A percentile compares a stretch with the other conserved stretches of the same genome.
These are phyloP conservation scores for Dendrocalamus sinicus DNA, from an alignment of 176 grass and related monocot species.

Conservation along the genomic window DNA sequence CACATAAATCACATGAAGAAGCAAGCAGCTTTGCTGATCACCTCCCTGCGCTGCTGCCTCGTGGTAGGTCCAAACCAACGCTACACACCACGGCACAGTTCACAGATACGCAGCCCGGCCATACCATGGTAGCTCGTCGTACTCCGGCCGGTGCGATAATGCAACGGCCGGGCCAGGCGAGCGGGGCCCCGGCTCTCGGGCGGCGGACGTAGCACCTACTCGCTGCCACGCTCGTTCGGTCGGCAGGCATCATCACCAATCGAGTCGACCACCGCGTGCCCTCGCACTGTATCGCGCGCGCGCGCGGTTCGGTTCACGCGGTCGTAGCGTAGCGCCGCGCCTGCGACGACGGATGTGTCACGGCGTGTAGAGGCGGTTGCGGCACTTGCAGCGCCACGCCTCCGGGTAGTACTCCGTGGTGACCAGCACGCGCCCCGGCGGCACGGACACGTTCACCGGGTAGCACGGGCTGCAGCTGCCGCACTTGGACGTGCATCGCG, in stretches of 20 bases:
- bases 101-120: neutral
- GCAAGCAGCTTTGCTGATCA: conserved; percentile 32
- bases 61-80: conserved; percentile 30
- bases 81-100: conserved; percentile 28
- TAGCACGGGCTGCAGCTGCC: conserved; percentile 75
- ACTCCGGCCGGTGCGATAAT: neutral
- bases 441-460: conserved; percentile 80
- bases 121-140: conserved; percentile 2
- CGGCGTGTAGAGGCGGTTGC: conserved; percentile 80
- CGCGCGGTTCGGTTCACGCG: neutral
- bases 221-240: neutral
- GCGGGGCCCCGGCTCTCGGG: neutral
- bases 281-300: too few species aligned
- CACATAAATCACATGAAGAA: conserved; percentile 22
- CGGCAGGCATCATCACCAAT: neutral
- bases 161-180: neutral
- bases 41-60: conserved; percentile 25
- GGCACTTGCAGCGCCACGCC: conserved; percentile 92
- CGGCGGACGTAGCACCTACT: neutral
- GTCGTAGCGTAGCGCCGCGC: neutral
- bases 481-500: conserved; percentile 77
- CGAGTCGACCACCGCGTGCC: neutral
- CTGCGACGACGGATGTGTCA: conserved; percentile 10
- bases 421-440: conserved; percentile 56
- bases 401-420: conserved; percentile 92